phyloP scores from a whole-genome alignment of 257 asterid species.

The Rubia yunnanensis region DNA sequence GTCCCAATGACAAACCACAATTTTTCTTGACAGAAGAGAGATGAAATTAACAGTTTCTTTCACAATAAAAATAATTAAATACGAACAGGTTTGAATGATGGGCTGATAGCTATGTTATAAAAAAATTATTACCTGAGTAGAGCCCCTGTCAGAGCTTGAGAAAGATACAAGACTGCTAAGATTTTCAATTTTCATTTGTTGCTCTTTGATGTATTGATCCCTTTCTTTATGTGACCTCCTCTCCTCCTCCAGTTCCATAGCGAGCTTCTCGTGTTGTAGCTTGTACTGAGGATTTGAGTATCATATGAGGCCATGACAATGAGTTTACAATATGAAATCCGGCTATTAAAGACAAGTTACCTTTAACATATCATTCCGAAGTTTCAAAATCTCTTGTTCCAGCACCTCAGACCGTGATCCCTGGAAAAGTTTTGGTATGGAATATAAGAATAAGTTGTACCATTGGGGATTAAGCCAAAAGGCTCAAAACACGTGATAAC shows the following conservation, averaged over 20 bases:
- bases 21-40: background rate
- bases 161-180: constrained; percentile 43
- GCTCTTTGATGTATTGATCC: constrained; percentile 59
- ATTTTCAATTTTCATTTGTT: constrained; percentile 63
- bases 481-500: constrained; percentile 2
- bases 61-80: background rate
- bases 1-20: background rate
- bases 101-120: constrained; percentile 7
- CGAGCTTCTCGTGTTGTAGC: constrained; percentile 80
- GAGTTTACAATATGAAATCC: background rate
- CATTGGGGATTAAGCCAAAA: constrained; percentile 5
- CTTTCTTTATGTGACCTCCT: constrained; percentile 83
- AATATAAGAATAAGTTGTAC: background rate
- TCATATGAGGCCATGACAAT: background rate
- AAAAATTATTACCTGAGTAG: constrained; percentile 40
- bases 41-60: background rate
- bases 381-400: constrained; percentile 87
- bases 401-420: constrained; percentile 87
- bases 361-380: constrained; percentile 94
- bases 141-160: constrained; percentile 46
- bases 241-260: constrained; percentile 85
- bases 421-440: constrained; percentile 25
- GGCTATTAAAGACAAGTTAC: constrained; percentile 24
- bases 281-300: constrained; percentile 48
- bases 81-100: background rate